These are phyloP conservation scores for Pistacia atlantica DNA, from an alignment of 345 rosid genomes.

Conservation along the genomic window DNA sequence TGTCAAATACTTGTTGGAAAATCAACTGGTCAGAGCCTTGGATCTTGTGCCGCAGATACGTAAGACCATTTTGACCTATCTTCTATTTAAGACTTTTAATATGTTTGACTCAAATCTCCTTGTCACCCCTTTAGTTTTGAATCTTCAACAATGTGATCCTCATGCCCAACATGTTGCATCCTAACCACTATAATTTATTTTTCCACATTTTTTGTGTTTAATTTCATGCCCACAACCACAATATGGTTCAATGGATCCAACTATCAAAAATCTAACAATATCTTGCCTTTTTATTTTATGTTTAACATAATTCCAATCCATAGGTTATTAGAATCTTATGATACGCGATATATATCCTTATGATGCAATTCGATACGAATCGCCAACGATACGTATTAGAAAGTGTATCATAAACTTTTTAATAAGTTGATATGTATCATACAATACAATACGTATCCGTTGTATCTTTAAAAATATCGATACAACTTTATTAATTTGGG, in stretches of 20 bases:
- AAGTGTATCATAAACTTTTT: no score
- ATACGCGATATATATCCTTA: no score
- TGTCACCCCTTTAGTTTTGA: no score
- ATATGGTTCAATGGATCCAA: not conserved
- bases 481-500: no score
- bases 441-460: no score
- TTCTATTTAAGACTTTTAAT: not conserved
- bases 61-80: not conserved
- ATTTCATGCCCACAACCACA: not conserved
- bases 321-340: no score
- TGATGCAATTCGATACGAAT: no score
- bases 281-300: no score
- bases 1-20: constrained; percentile 8
- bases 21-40: not conserved
- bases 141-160: not conserved
- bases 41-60: not conserved
- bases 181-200: not conserved
- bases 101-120: not conserved
- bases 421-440: no score
- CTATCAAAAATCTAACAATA: not conserved
- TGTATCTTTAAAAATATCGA: no score
- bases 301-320: no score
- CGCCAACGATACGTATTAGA: no score
- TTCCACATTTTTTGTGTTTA: not conserved
- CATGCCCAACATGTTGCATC: not conserved